phyloP scores from a whole-genome alignment of 2,329 filamentous ascomycete species.

The Furcasterigmium furcatum region DNA sequence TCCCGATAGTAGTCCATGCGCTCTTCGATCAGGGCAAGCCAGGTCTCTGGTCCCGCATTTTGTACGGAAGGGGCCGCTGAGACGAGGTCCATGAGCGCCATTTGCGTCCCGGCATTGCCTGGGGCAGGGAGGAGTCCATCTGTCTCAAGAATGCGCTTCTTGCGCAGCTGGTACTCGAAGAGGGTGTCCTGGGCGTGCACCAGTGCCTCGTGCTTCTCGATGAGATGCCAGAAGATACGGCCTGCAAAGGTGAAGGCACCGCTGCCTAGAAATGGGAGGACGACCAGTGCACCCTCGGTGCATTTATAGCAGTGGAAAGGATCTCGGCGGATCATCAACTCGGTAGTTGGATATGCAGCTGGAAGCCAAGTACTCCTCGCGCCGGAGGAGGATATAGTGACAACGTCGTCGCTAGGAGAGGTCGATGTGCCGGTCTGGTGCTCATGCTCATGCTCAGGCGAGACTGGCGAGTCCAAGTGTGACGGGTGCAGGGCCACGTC shows the following conservation, averaged over 20 bases:
- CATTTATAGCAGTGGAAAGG: constrained; percentile 13
- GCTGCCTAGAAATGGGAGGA: constrained; percentile 20
- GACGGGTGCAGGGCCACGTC: no score
- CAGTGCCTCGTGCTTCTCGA: constrained; percentile 15
- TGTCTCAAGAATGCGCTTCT: no score
- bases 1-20: constrained; percentile 15
- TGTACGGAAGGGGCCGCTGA: constrained; percentile 15
- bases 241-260: constrained; percentile 19
- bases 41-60: constrained; percentile 3
- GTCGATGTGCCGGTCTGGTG: no score
- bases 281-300: constrained; percentile 11
- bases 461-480: no score
- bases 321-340: constrained; percentile 15
- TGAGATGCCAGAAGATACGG: constrained; percentile 20
- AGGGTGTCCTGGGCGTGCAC: constrained; percentile 10
- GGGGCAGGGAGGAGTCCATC: no score
- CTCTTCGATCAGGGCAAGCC: constrained; percentile 17
- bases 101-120: no score
- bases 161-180: constrained; percentile 2
- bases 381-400: no score
- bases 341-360: background rate
- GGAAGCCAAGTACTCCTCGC: no score
- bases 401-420: no score
- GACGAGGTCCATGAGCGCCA: constrained; percentile 11
- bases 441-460: no score